Conservation (phyloP, 2,329 filamentous ascomycete species). For the Ceratocystis variospora region DNA sequence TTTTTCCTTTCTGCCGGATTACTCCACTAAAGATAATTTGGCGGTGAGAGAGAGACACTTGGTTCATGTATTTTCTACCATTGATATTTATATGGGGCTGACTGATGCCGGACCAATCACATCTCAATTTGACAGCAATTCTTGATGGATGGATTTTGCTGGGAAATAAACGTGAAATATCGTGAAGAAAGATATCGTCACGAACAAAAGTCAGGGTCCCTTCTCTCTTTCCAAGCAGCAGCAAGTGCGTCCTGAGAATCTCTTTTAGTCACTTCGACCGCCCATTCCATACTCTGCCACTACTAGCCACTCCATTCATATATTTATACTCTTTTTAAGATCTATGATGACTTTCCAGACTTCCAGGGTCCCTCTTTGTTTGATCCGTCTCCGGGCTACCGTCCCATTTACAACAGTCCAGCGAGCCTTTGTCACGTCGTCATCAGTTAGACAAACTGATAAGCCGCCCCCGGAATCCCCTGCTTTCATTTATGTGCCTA, state of each 20-base stretch:
- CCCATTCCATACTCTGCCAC: background rate
- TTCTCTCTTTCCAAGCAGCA: background rate
- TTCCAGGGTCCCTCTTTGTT: background rate
- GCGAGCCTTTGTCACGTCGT: background rate
- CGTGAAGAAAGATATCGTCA: background rate
- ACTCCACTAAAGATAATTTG: constrained; percentile 21
- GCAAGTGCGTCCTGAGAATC: background rate
- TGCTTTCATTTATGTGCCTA: constrained; percentile 69
- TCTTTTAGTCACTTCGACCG: background rate
- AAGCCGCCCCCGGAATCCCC: constrained; percentile 69
- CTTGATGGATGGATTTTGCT: constrained; percentile 3
- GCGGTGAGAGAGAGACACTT: constrained; percentile 15
- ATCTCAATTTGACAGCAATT: background rate
- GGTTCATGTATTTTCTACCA: background rate
- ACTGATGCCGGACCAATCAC: constrained; percentile 6
- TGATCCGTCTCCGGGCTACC: background rate
- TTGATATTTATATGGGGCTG: constrained; percentile 1
- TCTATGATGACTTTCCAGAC: constrained; percentile 7
- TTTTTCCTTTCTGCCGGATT: constrained; percentile 25
- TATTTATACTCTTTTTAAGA: background rate
- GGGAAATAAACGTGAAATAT: background rate
- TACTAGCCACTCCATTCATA: background rate
- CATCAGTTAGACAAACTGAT: constrained; percentile 23
- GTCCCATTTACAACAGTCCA: background rate
- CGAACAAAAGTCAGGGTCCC: background rate